Evolutionary conservation across 2,329 filamentous ascomycete species (phyloP).

Genomic region (Rachicladosporium sp.): DNA sequence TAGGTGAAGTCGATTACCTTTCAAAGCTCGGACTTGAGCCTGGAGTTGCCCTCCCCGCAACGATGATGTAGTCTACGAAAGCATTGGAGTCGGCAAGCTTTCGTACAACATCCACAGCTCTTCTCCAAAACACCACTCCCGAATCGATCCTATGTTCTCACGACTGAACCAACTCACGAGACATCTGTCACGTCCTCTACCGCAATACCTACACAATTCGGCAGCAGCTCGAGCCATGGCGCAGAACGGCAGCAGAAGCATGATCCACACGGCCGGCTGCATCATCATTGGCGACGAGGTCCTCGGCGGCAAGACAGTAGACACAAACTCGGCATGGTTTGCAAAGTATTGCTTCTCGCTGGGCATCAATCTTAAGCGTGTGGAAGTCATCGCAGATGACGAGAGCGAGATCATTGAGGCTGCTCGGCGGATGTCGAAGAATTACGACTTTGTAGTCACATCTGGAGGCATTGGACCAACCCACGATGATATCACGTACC

Average conservation of each 20-base stretch:
- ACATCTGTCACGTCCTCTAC: slow-evolving; percentile 54
- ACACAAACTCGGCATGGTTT: slow-evolving; percentile 54
- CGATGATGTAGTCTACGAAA: not conserved
- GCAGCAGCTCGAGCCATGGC: slow-evolving; percentile 31
- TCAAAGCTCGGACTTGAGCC: too few species aligned
- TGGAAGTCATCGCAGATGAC: slow-evolving; percentile 91
- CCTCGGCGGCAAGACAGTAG: slow-evolving; percentile 72
- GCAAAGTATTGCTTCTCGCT: slow-evolving; percentile 55
- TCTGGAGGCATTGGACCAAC: slow-evolving; percentile 93
- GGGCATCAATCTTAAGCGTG: slow-evolving; percentile 60
- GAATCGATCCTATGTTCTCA: slow-evolving; percentile 50
- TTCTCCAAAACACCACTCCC: not conserved
- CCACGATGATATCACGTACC: slow-evolving; percentile 96
- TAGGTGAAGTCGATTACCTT: too few species aligned
- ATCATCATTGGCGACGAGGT: slow-evolving; percentile 97
- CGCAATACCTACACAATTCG: slow-evolving; percentile 43
- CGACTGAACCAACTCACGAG: slow-evolving; percentile 61
- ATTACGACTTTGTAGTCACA: slow-evolving; percentile 90
- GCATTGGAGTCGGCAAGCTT: not conserved
- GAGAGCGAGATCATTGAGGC: slow-evolving; percentile 84
- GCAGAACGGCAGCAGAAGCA: slow-evolving; percentile 47
- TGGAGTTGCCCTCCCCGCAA: too few species aligned
- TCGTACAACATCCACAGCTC: not conserved
- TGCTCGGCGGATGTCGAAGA: slow-evolving; percentile 70
- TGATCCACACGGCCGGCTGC: slow-evolving; percentile 80